Conservation (phyloP, 257 asterid species). For the Solanum pennellii region DNA sequence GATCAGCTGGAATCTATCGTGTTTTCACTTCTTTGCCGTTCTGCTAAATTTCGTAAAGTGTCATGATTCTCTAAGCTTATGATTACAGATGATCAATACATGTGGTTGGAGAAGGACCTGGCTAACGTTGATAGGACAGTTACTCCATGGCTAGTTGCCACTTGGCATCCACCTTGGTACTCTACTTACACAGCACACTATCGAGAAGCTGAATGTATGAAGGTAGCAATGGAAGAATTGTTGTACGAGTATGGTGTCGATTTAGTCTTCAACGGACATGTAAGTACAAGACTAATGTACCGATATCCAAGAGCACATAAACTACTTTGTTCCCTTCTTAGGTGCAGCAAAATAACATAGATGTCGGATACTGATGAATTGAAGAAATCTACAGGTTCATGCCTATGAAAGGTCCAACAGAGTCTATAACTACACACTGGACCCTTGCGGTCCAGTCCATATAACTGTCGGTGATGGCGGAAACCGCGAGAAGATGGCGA, state of each 20-base stretch:
- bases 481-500: slow-evolving; percentile 81
- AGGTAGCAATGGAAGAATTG: slow-evolving; percentile 66
- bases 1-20: background rate
- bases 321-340: background rate
- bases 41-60: background rate
- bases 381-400: slow-evolving; percentile 47
- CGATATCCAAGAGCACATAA: background rate
- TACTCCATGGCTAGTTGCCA: slow-evolving; percentile 85
- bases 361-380: background rate
- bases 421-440: slow-evolving; percentile 76
- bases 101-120: slow-evolving; percentile 73
- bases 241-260: slow-evolving; percentile 68
- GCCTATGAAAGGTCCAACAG: slow-evolving; percentile 93
- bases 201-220: slow-evolving; percentile 95
- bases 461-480: slow-evolving; percentile 94
- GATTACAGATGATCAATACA: slow-evolving; percentile 65
- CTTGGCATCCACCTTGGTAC: slow-evolving; percentile 99
- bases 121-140: slow-evolving; percentile 47
- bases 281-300: slow-evolving; percentile 18
- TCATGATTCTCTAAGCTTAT: slow-evolving; percentile 1
- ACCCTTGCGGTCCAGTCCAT: slow-evolving; percentile 80
- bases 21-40: background rate
- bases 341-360: background rate
- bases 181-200: slow-evolving; percentile 79
- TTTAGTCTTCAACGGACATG: slow-evolving; percentile 84